phyloP scores from a whole-genome alignment of 2,329 filamentous ascomycete genomes.

The Rutstroemia sp. region DNA sequence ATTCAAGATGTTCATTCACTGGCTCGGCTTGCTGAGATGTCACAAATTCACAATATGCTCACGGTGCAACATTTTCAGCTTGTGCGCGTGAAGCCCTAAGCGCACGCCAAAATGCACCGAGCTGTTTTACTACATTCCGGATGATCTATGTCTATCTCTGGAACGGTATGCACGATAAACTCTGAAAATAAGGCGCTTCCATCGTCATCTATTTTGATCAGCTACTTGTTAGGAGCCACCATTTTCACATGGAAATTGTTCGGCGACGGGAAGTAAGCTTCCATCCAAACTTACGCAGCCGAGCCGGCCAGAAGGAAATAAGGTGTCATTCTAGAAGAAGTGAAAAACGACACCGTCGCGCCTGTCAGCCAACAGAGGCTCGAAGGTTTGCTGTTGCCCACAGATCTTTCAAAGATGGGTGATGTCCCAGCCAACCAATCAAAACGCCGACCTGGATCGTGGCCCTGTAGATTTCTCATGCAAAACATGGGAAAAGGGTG shows the following conservation, averaged over 20 bases:
- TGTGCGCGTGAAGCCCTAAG: not conserved
- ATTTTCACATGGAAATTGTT: too few relatives aligned
- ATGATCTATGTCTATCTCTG: too few relatives aligned
- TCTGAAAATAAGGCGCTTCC: too few relatives aligned
- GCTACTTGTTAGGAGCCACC: too few relatives aligned
- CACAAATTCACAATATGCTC: not conserved
- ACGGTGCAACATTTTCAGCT: not conserved
- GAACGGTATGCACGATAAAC: too few relatives aligned
- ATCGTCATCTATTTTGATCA: too few relatives aligned
- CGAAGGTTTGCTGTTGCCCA: not conserved
- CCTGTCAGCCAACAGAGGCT: not conserved
- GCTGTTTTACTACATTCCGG: not conserved
- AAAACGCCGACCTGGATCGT: not conserved
- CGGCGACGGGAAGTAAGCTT: too few relatives aligned
- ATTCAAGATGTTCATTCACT: not conserved
- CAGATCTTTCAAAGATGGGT: not conserved
- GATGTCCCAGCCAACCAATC: conserved; percentile 6
- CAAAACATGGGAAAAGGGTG: not conserved
- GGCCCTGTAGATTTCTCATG: too few relatives aligned
- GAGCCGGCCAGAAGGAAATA: too few relatives aligned
- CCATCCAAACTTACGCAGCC: too few relatives aligned
- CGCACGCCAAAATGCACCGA: not conserved
- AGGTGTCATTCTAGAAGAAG: too few relatives aligned
- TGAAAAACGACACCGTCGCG: too few relatives aligned
- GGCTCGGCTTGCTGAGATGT: not conserved